Base-by-base conservation (phyloP, 2,329 filamentous ascomycete species). In the Diaporthe aspalathi region DNA sequence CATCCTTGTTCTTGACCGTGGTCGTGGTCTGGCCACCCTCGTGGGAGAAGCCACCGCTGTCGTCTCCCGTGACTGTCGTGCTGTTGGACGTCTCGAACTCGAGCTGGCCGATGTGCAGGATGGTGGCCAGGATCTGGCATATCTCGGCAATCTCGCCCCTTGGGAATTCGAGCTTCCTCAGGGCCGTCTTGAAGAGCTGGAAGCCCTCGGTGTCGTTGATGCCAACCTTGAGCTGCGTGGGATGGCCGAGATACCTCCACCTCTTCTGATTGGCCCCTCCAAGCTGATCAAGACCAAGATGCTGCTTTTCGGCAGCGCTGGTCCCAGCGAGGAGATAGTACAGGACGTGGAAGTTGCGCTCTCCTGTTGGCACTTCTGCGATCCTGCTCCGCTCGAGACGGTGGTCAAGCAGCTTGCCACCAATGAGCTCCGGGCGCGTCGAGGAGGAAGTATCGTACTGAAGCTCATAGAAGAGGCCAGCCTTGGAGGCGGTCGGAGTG, bases 171-270 rank as follows among this genome's bases (percentile, higher is more conserved):
- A 99, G 88, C 81, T 97, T 98, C 74, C 95, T 90, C 62, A 99
- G 84, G 1, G 96, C 96, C 1, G 94, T 97, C 85, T 98, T 98
- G 87, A 99, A 98, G 67, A 98, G 92, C 79, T 97, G 94, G 81
- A 99, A 99, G 5, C 95, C 96, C 78, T 98, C 95, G 1, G 92
- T 88, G 78, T 99, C 96, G 78, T 99, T 98, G 80, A 99, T 95
- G 71, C 96, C 96, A 35, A 98, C 94, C 81, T 97, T 98, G 74
- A 99, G 88, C 82, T 99, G 96, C 0, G 95, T 98, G 0, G 95
- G 96, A 77, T 99, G 96, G 3, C 96, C 96, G 4, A 99, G 88
- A 79, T 97, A 99, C 79, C 94, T 93, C 96, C 96, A 99, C 82
- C 96, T 88, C 83, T 94, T 97, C 77, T 92, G 90, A 5, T 85